Base-by-base conservation (phyloP, 148 eudicot genomes). In the Rhododendron ferrugineum region DNA sequence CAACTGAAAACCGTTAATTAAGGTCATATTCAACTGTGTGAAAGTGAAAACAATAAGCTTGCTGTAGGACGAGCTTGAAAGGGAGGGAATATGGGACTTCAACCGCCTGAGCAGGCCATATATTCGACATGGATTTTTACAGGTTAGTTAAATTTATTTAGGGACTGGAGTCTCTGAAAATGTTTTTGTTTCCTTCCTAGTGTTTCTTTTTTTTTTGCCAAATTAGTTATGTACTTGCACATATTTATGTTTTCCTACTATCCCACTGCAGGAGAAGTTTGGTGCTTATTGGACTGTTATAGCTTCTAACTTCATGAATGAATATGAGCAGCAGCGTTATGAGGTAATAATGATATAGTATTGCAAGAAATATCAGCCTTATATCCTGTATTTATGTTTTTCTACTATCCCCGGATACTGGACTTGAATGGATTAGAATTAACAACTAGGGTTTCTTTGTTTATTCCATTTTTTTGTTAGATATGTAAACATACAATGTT, bases 21-120 rank as follows among this genome's bases (percentile, higher is more conserved):
- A 72, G 52, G 30, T 46, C 26, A 34, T 50, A 37, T 87, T 87
- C 36, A 44, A 56, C 84, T 46, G 6, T 81, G 82, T 18, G 80
- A 36, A 72, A 79, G 82, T 18, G 80, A 36, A 72, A 79, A 83
- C 73, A 72, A 34, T 80, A 62, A 46, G 82, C 16, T 64, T 58
- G 66, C 88, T 90, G 81, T 91, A 96, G 99, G 99, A 95, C 90
- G 99, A 97, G 87, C 98, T 95, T 82, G 99, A 97, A 86, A 94
- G 87, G 78, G 99, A 97, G 82, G 99, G 99, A 83, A 90, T 97
- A 88, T 94, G 96, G 95, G 99, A 97, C 87, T 94, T 97, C 84
- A 91, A 97, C 83, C 94, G 98, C 84, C 89, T 97, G 88, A 92
- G 95, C 88, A 93, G 84, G 80, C 99, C 99, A 83, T 94, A 93